These are phyloP conservation scores for Aciculoconidium aculeatum DNA, from an alignment of 805 yeast genomes.

Conservation along the genomic window DNA sequence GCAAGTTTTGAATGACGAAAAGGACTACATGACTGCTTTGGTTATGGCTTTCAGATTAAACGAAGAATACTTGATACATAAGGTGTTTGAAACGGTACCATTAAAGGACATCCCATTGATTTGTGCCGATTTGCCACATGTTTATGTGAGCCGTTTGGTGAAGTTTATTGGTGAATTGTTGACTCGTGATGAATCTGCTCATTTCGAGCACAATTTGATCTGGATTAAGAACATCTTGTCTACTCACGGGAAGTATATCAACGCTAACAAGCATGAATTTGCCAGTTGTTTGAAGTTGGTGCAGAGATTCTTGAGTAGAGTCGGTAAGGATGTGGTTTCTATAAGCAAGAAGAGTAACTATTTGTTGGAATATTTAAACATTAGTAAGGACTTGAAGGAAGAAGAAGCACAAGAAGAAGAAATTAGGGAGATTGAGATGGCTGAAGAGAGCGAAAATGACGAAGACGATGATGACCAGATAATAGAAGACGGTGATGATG, in stretches of 20 bases:
- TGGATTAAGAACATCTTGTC: constrained; percentile 74
- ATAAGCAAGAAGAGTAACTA: constrained; percentile 50
- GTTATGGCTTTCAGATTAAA: constrained; percentile 93
- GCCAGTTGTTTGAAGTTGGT: constrained; percentile 60
- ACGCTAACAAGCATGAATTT: constrained; percentile 55
- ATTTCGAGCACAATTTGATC: constrained; percentile 73
- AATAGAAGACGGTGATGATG: constrained; percentile 21
- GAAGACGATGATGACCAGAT: constrained; percentile 17
- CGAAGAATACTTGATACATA: constrained; percentile 66
- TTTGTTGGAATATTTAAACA: constrained; percentile 45
- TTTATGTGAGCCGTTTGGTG: constrained; percentile 66
- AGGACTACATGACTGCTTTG: constrained; percentile 67
- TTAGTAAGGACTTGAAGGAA: constrained; percentile 5
- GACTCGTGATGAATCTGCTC: constrained; percentile 56
- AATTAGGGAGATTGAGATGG: constrained; percentile 2
- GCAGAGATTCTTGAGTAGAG: constrained; percentile 67
- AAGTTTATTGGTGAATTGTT: constrained; percentile 63
- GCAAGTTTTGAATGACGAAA: constrained; percentile 47
- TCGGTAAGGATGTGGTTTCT: constrained; percentile 66
- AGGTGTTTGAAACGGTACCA: constrained; percentile 70
- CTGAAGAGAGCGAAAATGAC: constrained; percentile 11
- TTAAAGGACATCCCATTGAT: constrained; percentile 64
- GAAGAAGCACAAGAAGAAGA: constrained; percentile 15
- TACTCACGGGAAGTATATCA: constrained; percentile 72
- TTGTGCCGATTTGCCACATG: constrained; percentile 63